phyloP scores from a whole-genome alignment of 306 rosid species.

The Prunus mume region DNA sequence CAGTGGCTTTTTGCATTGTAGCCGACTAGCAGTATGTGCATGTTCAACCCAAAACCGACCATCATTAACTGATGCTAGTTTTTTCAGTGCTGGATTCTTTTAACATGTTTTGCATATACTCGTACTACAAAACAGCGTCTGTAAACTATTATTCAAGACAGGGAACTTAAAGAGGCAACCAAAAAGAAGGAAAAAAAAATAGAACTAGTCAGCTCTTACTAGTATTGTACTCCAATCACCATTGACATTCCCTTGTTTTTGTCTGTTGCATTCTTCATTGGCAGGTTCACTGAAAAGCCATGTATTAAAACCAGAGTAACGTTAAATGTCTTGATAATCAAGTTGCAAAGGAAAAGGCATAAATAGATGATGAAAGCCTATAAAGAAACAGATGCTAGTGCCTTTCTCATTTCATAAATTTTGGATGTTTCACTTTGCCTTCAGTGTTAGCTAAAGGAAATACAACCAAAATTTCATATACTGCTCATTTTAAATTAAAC shows the following conservation, averaged over 20 bases:
- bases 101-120: no score
- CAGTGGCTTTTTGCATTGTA: no score
- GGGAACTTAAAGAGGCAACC: not conserved
- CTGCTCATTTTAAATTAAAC: no score
- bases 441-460: no score
- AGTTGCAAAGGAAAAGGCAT: not conserved
- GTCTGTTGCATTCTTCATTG: slow-evolving; percentile 45
- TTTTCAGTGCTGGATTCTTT: not conserved
- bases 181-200: not conserved
- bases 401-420: no score
- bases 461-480: no score
- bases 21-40: no score
- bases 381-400: no score
- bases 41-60: no score
- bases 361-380: not conserved
- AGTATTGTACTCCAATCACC: slow-evolving; percentile 60
- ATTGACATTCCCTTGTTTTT: slow-evolving; percentile 35
- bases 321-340: not conserved
- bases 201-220: slow-evolving; percentile 41
- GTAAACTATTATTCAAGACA: not conserved
- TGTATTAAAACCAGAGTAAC: slow-evolving; percentile 9
- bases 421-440: no score
- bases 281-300: slow-evolving; percentile 70
- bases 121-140: no score
- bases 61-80: not conserved